Evolutionary conservation across 2,329 filamentous ascomycete species (phyloP).

Genomic region (Hyphodiscus sp.): DNA sequence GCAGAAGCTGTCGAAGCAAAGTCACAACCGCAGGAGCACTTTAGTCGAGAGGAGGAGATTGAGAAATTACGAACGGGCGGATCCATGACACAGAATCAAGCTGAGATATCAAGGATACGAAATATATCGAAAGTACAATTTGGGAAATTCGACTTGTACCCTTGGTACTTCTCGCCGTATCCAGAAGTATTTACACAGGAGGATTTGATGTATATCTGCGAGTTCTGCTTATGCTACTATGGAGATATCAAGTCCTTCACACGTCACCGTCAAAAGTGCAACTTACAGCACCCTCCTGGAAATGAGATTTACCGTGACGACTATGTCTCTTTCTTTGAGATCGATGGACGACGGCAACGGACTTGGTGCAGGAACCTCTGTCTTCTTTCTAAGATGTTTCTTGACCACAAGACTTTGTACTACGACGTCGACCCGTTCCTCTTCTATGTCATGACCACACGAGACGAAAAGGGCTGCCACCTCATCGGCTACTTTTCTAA

Average conservation of each 20-base stretch:
- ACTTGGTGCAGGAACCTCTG: constrained; percentile 97
- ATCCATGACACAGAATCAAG: constrained; percentile 98
- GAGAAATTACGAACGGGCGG: constrained; percentile 91
- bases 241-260: constrained; percentile 75
- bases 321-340: constrained; percentile 92
- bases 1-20: constrained; percentile 24
- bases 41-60: constrained; percentile 84
- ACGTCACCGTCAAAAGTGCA: constrained; percentile 85
- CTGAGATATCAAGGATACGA: constrained; percentile 90
- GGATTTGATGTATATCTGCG: constrained; percentile 92
- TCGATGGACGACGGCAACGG: constrained; percentile 86
- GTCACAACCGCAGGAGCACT: constrained; percentile 36
- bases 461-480: constrained; percentile 84
- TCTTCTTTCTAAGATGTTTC: constrained; percentile 88
- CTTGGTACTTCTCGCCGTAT: constrained; percentile 99
- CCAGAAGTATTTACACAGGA: constrained; percentile 81
- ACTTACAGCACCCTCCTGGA: constrained; percentile 83
- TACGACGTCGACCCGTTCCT: constrained; percentile 99
- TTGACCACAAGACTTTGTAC: constrained; percentile 97
- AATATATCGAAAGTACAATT: constrained; percentile 95
- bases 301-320: constrained; percentile 98
- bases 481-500: constrained; percentile 99
- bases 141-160: constrained; percentile 84
- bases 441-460: constrained; percentile 95
- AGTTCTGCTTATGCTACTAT: constrained; percentile 92